These are phyloP conservation scores for Vavraia culicis DNA, from an alignment of 371 early-diverging fungal genomes.

Conservation along the genomic window DNA sequence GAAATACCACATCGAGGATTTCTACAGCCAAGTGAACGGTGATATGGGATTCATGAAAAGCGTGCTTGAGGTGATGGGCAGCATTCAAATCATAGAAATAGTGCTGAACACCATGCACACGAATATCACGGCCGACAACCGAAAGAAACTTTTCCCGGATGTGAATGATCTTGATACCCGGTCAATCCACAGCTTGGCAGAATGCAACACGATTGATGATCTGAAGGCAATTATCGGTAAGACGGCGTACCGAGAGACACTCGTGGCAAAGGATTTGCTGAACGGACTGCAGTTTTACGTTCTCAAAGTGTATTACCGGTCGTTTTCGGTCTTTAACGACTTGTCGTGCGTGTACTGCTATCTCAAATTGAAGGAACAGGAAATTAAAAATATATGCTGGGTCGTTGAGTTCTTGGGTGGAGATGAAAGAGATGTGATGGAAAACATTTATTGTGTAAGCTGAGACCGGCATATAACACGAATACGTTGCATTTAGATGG, in stretches of 20 bases:
- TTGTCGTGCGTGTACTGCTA: conserved; percentile 52
- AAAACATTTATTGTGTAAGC: not conserved
- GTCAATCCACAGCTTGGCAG: not conserved
- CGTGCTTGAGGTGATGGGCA: conserved; percentile 28
- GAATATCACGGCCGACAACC: conserved; percentile 9
- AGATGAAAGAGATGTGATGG: conserved; percentile 57
- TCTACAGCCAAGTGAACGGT: not conserved
- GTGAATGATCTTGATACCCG: conserved; percentile 4
- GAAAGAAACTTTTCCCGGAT: conserved; percentile 10
- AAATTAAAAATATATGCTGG: conserved; percentile 91
- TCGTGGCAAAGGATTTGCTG: conserved; percentile 6
- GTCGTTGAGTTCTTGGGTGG: conserved; percentile 91
- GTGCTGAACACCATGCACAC: conserved; percentile 19
- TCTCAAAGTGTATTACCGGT: conserved; percentile 10
- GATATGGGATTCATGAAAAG: conserved; percentile 17
- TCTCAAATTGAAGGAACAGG: conserved; percentile 86
- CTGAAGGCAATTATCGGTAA: conserved; percentile 8
- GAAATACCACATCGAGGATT: conserved; percentile 21
- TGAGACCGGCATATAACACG: no score
- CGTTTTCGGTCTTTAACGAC: conserved; percentile 27
- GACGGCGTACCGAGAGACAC: not conserved
- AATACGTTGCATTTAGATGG: no score
- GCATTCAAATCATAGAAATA: conserved; percentile 30
- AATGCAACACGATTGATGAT: conserved; percentile 16
- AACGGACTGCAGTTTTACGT: conserved; percentile 2